These are phyloP conservation scores for Boechera divaricarpa DNA, from an alignment of 345 rosid genomes.

Conservation along the genomic window DNA sequence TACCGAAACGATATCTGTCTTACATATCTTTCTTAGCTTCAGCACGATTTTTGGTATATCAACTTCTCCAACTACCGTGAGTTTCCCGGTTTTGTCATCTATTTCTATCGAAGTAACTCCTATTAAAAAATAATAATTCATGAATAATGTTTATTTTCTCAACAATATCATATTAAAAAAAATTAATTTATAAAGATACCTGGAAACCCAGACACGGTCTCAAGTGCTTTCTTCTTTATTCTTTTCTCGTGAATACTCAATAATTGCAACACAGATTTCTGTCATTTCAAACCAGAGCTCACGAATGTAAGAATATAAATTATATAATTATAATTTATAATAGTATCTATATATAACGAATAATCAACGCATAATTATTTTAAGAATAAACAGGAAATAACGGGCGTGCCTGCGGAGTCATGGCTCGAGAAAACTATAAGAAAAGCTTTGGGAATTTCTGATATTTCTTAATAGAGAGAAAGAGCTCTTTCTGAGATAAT, in stretches of 20 bases:
- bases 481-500: neutral
- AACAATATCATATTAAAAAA: neutral
- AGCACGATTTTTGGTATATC: conserved; percentile 51
- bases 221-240: conserved; percentile 58
- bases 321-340: too few species aligned
- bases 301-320: too few species aligned
- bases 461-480: too few species aligned
- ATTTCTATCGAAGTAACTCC: conserved; percentile 58
- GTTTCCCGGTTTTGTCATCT: conserved; percentile 62
- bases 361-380: too few species aligned
- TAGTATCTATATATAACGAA: too few species aligned
- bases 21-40: conserved; percentile 61
- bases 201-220: conserved; percentile 52
- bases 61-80: conserved; percentile 59
- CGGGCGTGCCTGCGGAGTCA: conserved; percentile 29
- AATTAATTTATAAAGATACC: conserved; percentile 42
- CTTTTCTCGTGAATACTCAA: conserved; percentile 50
- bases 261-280: conserved; percentile 65
- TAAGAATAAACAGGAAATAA: too few species aligned
- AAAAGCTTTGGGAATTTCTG: conserved; percentile 2
- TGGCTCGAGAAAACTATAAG: conserved; percentile 7
- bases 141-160: neutral
- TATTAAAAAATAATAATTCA: neutral
- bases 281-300: conserved; percentile 12
- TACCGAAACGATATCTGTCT: conserved; percentile 56